phyloP scores from a whole-genome alignment of 805 yeast genomes.

The Maudiozyma serrabonitensis region DNA sequence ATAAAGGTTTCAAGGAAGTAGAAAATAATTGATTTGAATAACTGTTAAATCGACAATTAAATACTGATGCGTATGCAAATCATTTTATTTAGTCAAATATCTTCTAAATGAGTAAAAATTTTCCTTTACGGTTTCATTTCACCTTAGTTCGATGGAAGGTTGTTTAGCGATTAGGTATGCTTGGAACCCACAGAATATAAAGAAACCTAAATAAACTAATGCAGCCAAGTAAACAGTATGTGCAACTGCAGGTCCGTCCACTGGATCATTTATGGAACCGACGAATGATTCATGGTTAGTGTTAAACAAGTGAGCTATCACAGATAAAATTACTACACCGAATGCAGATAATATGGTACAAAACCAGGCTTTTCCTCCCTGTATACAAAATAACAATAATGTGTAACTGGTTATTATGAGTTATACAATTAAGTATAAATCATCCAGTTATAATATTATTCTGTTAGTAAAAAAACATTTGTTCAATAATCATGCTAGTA shows the following conservation, averaged over 20 bases:
- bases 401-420: background rate
- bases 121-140: background rate
- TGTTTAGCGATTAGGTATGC: constrained; percentile 54
- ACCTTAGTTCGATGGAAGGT: constrained; percentile 48
- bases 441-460: background rate
- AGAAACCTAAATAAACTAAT: constrained; percentile 65
- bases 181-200: constrained; percentile 86
- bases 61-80: no score
- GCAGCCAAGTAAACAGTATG: constrained; percentile 86
- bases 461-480: background rate
- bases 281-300: constrained; percentile 81
- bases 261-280: constrained; percentile 87
- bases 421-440: no score
- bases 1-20: no score
- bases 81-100: no score
- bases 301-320: constrained; percentile 74
- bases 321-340: constrained; percentile 79
- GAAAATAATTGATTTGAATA: no score
- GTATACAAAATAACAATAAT: background rate
- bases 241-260: constrained; percentile 89
- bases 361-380: constrained; percentile 87
- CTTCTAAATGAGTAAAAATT: no score
- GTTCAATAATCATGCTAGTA: no score
- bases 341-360: constrained; percentile 90
- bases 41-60: no score